Conservation (phyloP, 1,139 yeast genomes). For the Hansenula anomala region DNA sequence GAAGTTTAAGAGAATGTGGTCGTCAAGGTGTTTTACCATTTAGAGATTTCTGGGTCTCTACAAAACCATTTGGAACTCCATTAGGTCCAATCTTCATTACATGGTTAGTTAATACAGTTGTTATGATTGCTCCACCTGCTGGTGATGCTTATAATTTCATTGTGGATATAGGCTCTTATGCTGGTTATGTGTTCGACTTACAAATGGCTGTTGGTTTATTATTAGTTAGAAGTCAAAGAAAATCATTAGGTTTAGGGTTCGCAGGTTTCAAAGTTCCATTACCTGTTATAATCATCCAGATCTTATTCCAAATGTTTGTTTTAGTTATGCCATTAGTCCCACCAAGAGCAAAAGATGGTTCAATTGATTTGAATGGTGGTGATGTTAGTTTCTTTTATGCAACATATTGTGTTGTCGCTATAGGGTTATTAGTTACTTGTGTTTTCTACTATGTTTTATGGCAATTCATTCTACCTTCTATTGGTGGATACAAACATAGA, state of each 20-base stretch:
- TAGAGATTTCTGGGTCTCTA: conserved; percentile 35
- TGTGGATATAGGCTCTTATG: conserved; percentile 28
- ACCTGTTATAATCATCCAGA: conserved; percentile 27
- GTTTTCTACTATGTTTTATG: conserved; percentile 31
- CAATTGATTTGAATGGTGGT: conserved; percentile 28
- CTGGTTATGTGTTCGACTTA: conserved; percentile 33
- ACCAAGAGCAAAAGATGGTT: conserved; percentile 28
- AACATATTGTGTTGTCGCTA: conserved; percentile 21
- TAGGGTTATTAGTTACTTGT: conserved; percentile 27
- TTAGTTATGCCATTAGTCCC: conserved; percentile 38
- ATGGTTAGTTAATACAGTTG: conserved; percentile 34
- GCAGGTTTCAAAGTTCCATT: conserved; percentile 27
- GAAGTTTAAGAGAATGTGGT: conserved; percentile 41
- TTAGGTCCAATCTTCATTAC: conserved; percentile 34
- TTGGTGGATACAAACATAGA: conserved; percentile 32
- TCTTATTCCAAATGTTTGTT: conserved; percentile 32
- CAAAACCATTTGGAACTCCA: conserved; percentile 41
- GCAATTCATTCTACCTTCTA: conserved; percentile 33
- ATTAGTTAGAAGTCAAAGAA: conserved; percentile 32
- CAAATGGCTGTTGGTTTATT: conserved; percentile 33
- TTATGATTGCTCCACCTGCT: conserved; percentile 40
- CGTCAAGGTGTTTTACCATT: conserved; percentile 44
- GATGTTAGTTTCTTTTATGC: conserved; percentile 33
- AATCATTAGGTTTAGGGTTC: conserved; percentile 33
- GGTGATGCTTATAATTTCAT: conserved; percentile 44